Percentiles rank a stretch among this genome's conserved stretches.
Conservation (phyloP, 2,329 filamentous ascomycete genomes). For the Ilyonectria sp. region DNA sequence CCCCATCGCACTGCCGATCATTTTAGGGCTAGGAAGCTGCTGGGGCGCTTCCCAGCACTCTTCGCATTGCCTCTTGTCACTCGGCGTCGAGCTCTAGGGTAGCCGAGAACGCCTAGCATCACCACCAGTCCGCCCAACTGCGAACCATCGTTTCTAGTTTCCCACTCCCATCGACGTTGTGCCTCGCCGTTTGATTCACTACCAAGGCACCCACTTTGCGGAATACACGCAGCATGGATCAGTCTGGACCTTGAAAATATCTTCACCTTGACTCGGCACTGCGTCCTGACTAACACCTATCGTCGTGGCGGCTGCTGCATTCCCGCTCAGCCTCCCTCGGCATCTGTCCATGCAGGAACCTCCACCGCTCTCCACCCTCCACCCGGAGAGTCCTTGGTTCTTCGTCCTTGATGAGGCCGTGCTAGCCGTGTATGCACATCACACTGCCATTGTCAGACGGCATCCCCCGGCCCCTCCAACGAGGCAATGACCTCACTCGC, state of each 20-base stretch:
- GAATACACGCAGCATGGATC: background rate
- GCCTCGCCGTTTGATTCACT: constrained; percentile 21
- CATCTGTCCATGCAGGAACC: constrained; percentile 25
- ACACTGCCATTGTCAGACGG: constrained; percentile 27
- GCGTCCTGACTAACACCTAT: background rate
- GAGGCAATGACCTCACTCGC: constrained; percentile 15
- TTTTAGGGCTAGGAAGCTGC: constrained; percentile 27
- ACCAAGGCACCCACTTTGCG: background rate
- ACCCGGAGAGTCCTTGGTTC: constrained; percentile 4
- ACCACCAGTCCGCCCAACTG: constrained; percentile 2
- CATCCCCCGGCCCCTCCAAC: constrained; percentile 14
- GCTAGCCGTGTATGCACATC: constrained; percentile 17
- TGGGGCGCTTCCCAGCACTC: background rate
- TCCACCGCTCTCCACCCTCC: background rate
- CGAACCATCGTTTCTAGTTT: background rate
- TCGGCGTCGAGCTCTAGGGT: constrained; percentile 12
- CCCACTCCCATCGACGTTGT: background rate
- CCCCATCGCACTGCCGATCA: constrained; percentile 23
- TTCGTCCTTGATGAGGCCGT: background rate
- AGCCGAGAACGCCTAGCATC: constrained; percentile 11
- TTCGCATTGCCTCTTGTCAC: constrained; percentile 2
- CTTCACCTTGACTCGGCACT: background rate
- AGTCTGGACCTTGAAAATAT: background rate
- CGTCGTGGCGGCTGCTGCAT: background rate
- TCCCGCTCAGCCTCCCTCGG: background rate